Evolutionary conservation across 257 asterid species (phyloP).

Genomic region (Penstemon eatonii): DNA sequence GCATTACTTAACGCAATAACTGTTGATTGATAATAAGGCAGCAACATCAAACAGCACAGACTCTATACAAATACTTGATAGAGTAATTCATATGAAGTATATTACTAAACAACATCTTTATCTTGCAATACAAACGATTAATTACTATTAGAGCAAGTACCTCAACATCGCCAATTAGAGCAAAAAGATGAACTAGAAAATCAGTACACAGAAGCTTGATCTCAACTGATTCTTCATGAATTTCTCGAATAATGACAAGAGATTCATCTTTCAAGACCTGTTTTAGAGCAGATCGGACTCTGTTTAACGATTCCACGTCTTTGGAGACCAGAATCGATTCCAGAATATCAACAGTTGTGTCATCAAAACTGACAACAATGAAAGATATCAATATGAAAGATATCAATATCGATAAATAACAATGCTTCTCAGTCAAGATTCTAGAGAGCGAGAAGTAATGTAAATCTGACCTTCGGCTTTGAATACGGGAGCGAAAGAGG

Average conservation of each 20-base stretch:
- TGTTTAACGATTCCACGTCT: constrained; percentile 48
- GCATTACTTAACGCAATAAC: not conserved
- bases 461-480: constrained; percentile 53
- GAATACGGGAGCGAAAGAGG: constrained; percentile 57
- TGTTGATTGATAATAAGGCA: not conserved
- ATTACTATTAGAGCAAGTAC: constrained; percentile 34
- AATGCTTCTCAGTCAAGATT: not conserved
- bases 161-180: constrained; percentile 74
- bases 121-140: not conserved
- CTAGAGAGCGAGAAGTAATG: not conserved
- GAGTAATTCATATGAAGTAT: too few species aligned
- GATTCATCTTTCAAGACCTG: constrained; percentile 66
- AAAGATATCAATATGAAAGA: constrained; percentile 5
- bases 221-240: constrained; percentile 46
- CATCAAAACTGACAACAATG: constrained; percentile 54
- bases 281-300: constrained; percentile 45
- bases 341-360: constrained; percentile 57
- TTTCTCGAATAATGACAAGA: constrained; percentile 55
- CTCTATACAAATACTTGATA: too few species aligned
- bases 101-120: not conserved
- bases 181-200: constrained; percentile 64
- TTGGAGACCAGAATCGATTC: constrained; percentile 53
- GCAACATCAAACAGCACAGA: too few species aligned
- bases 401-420: not conserved
- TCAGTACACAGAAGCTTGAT: constrained; percentile 64